Conservation (phyloP, 2,329 filamentous ascomycete genomes). For the Ophiostoma ulmi region DNA sequence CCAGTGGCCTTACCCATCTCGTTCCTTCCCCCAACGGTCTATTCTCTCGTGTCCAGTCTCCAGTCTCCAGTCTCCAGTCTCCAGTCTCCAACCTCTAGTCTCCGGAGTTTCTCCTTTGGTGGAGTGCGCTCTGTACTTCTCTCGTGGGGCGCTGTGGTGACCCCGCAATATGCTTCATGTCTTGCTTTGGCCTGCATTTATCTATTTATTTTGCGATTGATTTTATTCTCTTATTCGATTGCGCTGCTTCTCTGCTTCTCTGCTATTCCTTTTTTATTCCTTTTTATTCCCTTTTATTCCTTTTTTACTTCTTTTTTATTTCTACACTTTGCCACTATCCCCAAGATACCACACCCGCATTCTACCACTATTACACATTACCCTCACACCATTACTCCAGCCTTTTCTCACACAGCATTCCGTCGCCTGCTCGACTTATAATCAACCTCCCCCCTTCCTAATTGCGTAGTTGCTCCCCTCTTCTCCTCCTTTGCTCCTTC, state of each 20-base stretch:
- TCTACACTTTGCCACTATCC: constrained; percentile 13
- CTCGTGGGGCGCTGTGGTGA: constrained; percentile 4
- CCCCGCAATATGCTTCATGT: constrained; percentile 14
- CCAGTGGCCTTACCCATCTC: not conserved
- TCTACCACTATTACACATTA: not conserved
- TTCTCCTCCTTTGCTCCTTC: constrained; percentile 8
- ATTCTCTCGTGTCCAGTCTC: not conserved
- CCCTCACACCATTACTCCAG: constrained; percentile 4
- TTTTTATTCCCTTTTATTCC: not conserved
- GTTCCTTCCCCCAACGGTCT: constrained; percentile 2
- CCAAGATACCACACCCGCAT: constrained; percentile 12
- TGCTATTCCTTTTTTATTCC: not conserved
- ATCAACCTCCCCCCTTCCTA: not conserved
- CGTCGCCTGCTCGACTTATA: constrained; percentile 11
- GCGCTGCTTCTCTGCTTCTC: not conserved
- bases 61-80: not conserved
- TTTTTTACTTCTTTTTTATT: constrained; percentile 17
- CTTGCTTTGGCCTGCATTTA: constrained; percentile 10
- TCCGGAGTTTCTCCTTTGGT: constrained; percentile 14
- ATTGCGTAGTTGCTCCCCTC: not conserved
- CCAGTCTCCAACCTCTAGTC: not conserved
- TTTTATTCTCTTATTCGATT: not conserved
- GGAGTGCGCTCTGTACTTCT: constrained; percentile 6
- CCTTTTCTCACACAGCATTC: not conserved
- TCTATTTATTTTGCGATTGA: not conserved